Conservation (phyloP, 805 yeast genomes). For the Wickerhamomyces subpelliculosus region DNA sequence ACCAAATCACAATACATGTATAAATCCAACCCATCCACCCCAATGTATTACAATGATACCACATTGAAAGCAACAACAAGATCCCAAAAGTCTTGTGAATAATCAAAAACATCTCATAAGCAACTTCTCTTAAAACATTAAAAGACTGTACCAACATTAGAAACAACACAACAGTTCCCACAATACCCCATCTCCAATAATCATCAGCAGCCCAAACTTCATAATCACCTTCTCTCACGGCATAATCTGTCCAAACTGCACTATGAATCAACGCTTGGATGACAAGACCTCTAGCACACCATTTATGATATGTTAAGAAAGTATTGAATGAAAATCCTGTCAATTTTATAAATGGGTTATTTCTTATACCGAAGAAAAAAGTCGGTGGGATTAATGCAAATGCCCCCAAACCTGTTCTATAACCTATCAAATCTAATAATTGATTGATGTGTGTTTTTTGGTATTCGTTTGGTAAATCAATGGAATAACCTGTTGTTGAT, state of each 20-base stretch:
- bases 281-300: slow-evolving; percentile 49
- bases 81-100: slow-evolving; percentile 52
- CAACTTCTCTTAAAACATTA: slow-evolving; percentile 40
- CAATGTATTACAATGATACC: slow-evolving; percentile 50
- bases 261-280: slow-evolving; percentile 50
- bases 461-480: slow-evolving; percentile 33
- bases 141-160: slow-evolving; percentile 42
- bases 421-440: slow-evolving; percentile 36
- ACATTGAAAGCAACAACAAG: slow-evolving; percentile 45
- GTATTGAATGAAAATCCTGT: slow-evolving; percentile 54
- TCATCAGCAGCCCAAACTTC: slow-evolving; percentile 35
- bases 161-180: slow-evolving; percentile 37
- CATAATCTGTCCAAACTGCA: slow-evolving; percentile 45
- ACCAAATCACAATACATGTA: slow-evolving; percentile 62
- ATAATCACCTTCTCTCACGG: slow-evolving; percentile 34
- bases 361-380: slow-evolving; percentile 64
- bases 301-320: slow-evolving; percentile 59
- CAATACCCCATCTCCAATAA: slow-evolving; percentile 43
- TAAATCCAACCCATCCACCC: slow-evolving; percentile 47
- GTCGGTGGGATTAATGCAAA: slow-evolving; percentile 50
- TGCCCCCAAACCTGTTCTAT: slow-evolving; percentile 45
- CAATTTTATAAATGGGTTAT: slow-evolving; percentile 54
- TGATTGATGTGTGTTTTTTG: slow-evolving; percentile 25
- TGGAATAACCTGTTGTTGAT: slow-evolving; percentile 27
- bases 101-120: slow-evolving; percentile 56